Base-by-base conservation (phyloP, 108 stramenopile species). In the Cyclotella cryptica region DNA sequence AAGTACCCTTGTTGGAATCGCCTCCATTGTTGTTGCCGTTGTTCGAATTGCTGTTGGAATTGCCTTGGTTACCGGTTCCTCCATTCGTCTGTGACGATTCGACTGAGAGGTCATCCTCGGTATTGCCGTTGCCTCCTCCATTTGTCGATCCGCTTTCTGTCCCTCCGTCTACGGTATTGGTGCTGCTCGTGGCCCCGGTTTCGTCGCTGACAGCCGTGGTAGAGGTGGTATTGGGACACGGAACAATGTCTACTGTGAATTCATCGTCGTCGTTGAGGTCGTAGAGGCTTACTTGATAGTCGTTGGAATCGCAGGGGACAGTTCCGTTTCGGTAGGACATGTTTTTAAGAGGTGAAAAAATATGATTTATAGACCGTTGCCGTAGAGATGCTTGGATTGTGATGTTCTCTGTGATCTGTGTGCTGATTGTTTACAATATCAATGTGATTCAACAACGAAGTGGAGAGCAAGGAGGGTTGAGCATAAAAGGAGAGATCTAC, bases 231-330 rank as follows among this genome's bases (percentile, higher is more conserved):
- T 65, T 65, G 44, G 9, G 8, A 27, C 64, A 65, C 43, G 64
- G 45, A 7, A 65, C 17, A 10, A 65, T 22, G 24, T 65, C 22
- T 44, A 65, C 2, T 26, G 26, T 47, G 64, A 21, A 47, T 21
- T 1, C 45, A 21, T 65, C 64, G 35, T 65, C 64, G 43, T 65
- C 44, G 3, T 9, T 27, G 43, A 45, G 45, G 21, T 22, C 10
- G 19, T 47, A 65, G 64, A 45, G 45, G 64, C 12, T 12, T 12
- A 65, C 2, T 27, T 47, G 15, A 44, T 30, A 52, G 22, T 68
- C 49, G 42, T 68, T 68, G 49, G 49, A 68, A 24, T 68, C 42
- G 67, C 64, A 65, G 43, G 64, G 64, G 43, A 43, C 45, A 13
- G 57, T 58, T 49, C 15, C 47, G 47, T 49, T 49, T 17, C 57